Evolutionary conservation across 2,329 filamentous ascomycete species (phyloP).

Genomic region (Seiridium unicorne): DNA sequence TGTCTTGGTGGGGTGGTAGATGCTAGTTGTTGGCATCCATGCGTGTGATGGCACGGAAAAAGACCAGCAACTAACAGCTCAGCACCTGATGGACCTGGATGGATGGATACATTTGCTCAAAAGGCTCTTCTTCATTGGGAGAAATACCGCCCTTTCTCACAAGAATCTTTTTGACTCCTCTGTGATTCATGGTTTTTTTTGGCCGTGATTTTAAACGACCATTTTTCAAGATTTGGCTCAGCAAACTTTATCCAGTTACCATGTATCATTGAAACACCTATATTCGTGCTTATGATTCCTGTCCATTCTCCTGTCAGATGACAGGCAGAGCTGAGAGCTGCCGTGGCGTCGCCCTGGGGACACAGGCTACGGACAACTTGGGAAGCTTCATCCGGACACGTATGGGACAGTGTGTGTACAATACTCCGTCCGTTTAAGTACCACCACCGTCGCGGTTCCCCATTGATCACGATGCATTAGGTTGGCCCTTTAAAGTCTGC

Average conservation of each 20-base stretch:
- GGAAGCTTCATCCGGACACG: neutral
- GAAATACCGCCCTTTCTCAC: no score
- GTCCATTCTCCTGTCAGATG: neutral
- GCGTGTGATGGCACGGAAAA: neutral
- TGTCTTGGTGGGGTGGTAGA: conserved; percentile 3
- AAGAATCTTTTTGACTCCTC: no score
- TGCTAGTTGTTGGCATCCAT: neutral
- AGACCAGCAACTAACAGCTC: neutral
- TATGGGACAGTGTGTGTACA: neutral
- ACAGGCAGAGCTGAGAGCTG: neutral
- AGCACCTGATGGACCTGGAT: no score
- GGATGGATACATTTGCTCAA: no score
- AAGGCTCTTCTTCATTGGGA: no score
- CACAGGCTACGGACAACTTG: neutral
- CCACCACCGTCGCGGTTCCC: neutral
- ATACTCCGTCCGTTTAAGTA: neutral
- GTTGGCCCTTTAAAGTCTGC: neutral
- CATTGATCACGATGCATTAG: neutral
- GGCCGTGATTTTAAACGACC: neutral
- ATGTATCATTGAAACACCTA: neutral
- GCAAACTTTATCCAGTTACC: neutral
- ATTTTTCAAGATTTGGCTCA: neutral
- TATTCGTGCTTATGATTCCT: neutral
- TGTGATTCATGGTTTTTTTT: neutral
- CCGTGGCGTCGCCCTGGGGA: neutral